Evolutionary conservation across 1,284 basidiomycete genomes (phyloP), one percentile per base, ranked within the genome.

Genomic region (Xerocomus amazonicus): DNA sequence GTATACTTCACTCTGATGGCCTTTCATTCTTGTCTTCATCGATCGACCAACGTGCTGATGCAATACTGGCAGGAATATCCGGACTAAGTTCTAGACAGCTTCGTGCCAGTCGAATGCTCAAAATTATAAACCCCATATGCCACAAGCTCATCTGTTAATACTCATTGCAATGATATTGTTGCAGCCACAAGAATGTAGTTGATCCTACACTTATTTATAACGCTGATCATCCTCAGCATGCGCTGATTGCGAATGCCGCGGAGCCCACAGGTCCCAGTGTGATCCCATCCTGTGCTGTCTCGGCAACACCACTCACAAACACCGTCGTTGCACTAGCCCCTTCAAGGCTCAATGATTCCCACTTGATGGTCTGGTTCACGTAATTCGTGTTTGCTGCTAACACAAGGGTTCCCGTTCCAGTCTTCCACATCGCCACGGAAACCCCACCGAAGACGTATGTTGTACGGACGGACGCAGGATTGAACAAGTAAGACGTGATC

Each of bases 341-440:
- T 1, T 42, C 4, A 0, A 66, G 45, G 17, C 37, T 51, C 27
- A 68, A 9, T 9, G 34, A 56, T 1, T 46, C 35, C 65, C 67
- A 66, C 0, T 1, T 16, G 27, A 69, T 50, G 0, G 44, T 57
- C 50, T 61, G 60, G 8, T 58, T 45, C 16, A 61, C 61, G 34
- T 75, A 73, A 40, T 76, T 63, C 23, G 73, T 58, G 53, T 78
- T 77, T 10, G 74, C 61, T 33, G 66, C 73, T 12, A 78, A 57
- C 42, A 75, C 64, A 43, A 78, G 66, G 13, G 67, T 70, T 34
- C 61, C 45, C 0, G 14, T 7, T 2, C 59, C 64, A 3, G 62
- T 53, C 4, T 58, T 60, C 76, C 76, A 78, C 16, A 68, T 53
- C 1, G 71, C 73, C 13, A 74, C 59, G 19, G 76, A 73, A 5